Percentiles rank a stretch among this genome's conserved stretches.
phyloP scores from a whole-genome alignment of 352 stramenopile species.

The Pythium aquatile region DNA sequence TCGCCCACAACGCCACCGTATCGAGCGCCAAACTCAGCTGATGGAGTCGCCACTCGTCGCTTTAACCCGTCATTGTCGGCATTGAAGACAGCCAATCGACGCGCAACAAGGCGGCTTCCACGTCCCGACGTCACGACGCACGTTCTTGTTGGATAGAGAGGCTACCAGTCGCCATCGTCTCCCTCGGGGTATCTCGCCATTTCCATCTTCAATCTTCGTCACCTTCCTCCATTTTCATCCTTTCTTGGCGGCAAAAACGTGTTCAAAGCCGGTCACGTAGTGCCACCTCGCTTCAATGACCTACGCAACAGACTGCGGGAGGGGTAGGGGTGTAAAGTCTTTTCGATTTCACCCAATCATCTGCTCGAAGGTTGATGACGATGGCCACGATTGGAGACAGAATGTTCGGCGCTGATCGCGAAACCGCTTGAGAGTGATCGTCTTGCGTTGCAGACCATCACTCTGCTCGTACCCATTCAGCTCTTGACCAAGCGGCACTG shows the following conservation, averaged over 20 bases:
- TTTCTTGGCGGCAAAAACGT: not conserved
- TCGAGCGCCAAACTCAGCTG: too few species aligned
- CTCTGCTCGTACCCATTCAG: not conserved
- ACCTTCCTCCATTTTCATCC: not conserved
- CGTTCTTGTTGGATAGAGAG: too few species aligned
- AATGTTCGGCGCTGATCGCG: not conserved
- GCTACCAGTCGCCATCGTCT: too few species aligned
- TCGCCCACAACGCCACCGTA: too few species aligned
- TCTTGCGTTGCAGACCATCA: not conserved
- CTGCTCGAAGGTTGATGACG: slow-evolving; percentile 2
- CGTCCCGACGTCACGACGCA: too few species aligned
- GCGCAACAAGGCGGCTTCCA: too few species aligned
- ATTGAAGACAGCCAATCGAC: too few species aligned
- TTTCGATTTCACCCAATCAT: slow-evolving; percentile 6
- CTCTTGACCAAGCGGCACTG: slow-evolving; percentile 3
- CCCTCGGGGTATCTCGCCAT: not conserved
- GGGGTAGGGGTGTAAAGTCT: slow-evolving; percentile 4
- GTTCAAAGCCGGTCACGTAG: not conserved
- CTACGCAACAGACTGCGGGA: not conserved
- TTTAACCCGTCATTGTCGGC: too few species aligned
- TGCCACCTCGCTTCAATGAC: not conserved
- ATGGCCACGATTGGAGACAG: not conserved
- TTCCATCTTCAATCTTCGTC: not conserved
- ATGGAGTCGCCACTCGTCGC: too few species aligned
- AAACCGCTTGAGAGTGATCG: not conserved